These are phyloP conservation scores for Ogataea zsoltii DNA, from an alignment of 805 yeast genomes.

Conservation along the genomic window DNA sequence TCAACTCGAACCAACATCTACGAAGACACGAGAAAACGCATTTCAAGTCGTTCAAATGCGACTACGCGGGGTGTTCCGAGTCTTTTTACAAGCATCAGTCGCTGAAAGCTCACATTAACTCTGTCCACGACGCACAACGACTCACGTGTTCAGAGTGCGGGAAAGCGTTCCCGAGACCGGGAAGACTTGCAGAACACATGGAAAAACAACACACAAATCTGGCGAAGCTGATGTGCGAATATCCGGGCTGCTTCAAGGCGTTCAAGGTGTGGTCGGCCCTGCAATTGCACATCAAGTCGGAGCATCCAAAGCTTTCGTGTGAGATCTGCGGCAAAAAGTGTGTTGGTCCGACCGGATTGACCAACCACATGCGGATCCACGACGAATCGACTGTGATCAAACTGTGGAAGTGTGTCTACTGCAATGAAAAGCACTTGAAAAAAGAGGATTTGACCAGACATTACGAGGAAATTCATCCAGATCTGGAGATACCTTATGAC, in stretches of 20 bases:
- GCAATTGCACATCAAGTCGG: slow-evolving; percentile 67
- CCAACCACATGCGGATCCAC: slow-evolving; percentile 75
- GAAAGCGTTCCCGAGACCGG: slow-evolving; percentile 62
- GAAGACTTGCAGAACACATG: slow-evolving; percentile 65
- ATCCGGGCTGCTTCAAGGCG: slow-evolving; percentile 56
- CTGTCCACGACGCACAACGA: slow-evolving; percentile 56
- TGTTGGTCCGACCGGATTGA: slow-evolving; percentile 69
- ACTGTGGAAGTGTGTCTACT: slow-evolving; percentile 66
- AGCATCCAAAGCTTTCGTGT: slow-evolving; percentile 72
- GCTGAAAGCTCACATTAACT: slow-evolving; percentile 65
- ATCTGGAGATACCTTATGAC: slow-evolving; percentile 12
- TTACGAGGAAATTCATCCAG: slow-evolving; percentile 45
- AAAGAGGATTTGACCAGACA: slow-evolving; percentile 61
- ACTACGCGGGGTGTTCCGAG: slow-evolving; percentile 61
- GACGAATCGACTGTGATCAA: slow-evolving; percentile 51
- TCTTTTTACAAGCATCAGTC: slow-evolving; percentile 76
- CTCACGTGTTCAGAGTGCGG: slow-evolving; percentile 65
- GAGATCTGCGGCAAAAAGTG: slow-evolving; percentile 66
- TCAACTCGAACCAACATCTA: slow-evolving; percentile 76
- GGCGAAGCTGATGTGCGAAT: slow-evolving; percentile 57
- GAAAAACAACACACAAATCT: slow-evolving; percentile 58
- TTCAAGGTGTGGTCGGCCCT: slow-evolving; percentile 75
- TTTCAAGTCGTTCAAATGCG: slow-evolving; percentile 62
- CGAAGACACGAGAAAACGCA: slow-evolving; percentile 84
- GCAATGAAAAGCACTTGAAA: slow-evolving; percentile 51